These are phyloP conservation scores for Sporothrix brasiliensis DNA, from an alignment of 2,329 filamentous ascomycete genomes.

Conservation along the genomic window DNA sequence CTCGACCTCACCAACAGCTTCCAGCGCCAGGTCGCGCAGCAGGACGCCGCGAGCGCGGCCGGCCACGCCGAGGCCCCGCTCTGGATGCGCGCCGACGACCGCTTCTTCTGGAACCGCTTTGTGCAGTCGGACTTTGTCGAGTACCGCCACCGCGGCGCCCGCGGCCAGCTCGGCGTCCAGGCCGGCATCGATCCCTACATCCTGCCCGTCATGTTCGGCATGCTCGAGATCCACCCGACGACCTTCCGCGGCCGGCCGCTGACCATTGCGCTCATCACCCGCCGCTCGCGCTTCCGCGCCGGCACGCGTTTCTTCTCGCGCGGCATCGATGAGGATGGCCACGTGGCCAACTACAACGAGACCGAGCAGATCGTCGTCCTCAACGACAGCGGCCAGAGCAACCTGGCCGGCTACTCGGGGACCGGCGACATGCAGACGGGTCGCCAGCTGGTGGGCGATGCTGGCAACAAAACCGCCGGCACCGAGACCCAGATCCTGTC, in stretches of 20 bases:
- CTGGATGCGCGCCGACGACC: slow-evolving; percentile 91
- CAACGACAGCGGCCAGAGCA: slow-evolving; percentile 74
- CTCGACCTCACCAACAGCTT: slow-evolving; percentile 96
- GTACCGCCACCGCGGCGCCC: slow-evolving; percentile 68
- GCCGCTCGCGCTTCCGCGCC: slow-evolving; percentile 82
- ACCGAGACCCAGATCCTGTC: slow-evolving; percentile 85
- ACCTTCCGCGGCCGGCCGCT: slow-evolving; percentile 81
- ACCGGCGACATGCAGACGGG: slow-evolving; percentile 75
- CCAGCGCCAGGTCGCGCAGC: slow-evolving; percentile 82
- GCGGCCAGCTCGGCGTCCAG: slow-evolving; percentile 70
- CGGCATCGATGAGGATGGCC: slow-evolving; percentile 87
- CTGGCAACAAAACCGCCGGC: slow-evolving; percentile 46
- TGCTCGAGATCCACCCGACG: slow-evolving; percentile 87
- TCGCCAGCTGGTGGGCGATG: slow-evolving; percentile 56
- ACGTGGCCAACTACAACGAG: slow-evolving; percentile 99
- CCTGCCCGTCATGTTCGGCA: slow-evolving; percentile 92
- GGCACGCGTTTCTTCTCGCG: slow-evolving; percentile 95
- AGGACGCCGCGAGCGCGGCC: slow-evolving; percentile 51
- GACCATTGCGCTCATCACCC: slow-evolving; percentile 84
- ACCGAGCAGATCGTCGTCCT: slow-evolving; percentile 90
- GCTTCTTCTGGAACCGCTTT: slow-evolving; percentile 98
- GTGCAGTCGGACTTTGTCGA: slow-evolving; percentile 89
- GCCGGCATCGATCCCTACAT: slow-evolving; percentile 86
- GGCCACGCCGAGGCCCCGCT: slow-evolving; percentile 59
- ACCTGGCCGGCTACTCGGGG: slow-evolving; percentile 78